These are phyloP conservation scores for Berkeleyomyces basicola DNA, from an alignment of 2,329 filamentous ascomycete genomes.

Conservation along the genomic window DNA sequence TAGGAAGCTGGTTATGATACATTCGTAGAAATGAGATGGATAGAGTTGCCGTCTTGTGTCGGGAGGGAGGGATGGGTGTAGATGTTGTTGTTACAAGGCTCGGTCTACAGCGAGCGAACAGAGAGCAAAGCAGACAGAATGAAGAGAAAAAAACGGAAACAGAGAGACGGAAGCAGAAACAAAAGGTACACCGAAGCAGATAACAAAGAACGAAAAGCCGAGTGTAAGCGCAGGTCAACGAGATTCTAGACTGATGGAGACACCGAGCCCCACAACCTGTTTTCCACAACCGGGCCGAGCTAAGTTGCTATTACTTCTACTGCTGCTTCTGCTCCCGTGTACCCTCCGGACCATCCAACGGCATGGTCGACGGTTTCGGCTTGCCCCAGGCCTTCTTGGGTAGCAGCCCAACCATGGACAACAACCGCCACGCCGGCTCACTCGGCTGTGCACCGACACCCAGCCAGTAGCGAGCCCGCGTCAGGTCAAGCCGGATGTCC, in stretches of 20 bases:
- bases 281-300: background rate
- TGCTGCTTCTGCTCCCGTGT: background rate
- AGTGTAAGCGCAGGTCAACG: background rate
- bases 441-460: conserved; percentile 92
- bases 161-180: background rate
- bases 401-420: conserved; percentile 50
- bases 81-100: background rate
- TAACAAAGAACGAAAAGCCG: too few species aligned
- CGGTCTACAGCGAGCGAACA: background rate
- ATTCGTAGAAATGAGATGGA: background rate
- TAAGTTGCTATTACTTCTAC: background rate
- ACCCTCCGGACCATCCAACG: background rate
- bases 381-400: conserved; percentile 13
- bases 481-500: conserved; percentile 72
- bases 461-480: conserved; percentile 83
- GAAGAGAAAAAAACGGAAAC: background rate
- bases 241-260: background rate
- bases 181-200: too few species aligned
- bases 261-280: background rate
- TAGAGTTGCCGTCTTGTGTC: background rate
- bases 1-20: background rate
- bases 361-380: conserved; percentile 7
- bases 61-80: background rate
- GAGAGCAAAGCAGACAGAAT: background rate
- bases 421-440: conserved; percentile 71